Base-by-base conservation (phyloP, 1,284 basidiomycete species). In the Cutaneotrichosporon dermatis region DNA sequence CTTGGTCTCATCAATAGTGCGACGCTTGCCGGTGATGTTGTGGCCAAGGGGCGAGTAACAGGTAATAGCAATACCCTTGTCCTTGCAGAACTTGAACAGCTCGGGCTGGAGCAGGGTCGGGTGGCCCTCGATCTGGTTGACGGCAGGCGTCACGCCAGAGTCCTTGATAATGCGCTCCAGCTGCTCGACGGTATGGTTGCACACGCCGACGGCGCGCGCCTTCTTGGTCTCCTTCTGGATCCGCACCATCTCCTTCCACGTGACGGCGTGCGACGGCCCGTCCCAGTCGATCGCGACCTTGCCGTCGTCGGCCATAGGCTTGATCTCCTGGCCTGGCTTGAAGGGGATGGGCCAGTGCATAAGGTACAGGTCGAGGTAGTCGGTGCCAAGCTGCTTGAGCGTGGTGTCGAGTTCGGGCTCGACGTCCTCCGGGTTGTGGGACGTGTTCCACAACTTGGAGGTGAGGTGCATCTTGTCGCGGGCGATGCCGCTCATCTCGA, bases 291-390 rank as follows among this genome's bases (percentile, higher is more conserved):
- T 65, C 16, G 55, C 51, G 3, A 49, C 35, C 46, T 64, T 55
- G 33, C 64, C 65, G 46, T 69, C 58, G 8, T 60, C 25, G 25
- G 25, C 57, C 39, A 51, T 54, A 3, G 88, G 88, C 66, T 81
- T 76, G 48, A 88, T 79, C 33, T 82, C 85, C 53, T 83, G 80
- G 13, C 85, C 88, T 2, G 85, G 81, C 16, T 74, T 76, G 76
- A 92, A 89, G 0, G 88, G 83, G 41, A 90, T 85, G 1, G 92
- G 91, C 91, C 91, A 95, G 80, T 94, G 91, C 61, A 94, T 81
- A 51, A 92, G 80, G 71, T 89, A 92, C 34, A 91, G 81, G 73
- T 94, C 91, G 42, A 94, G 80, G 71, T 93, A 93, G 46, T 84
- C 81, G 35, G 84, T 76, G 16, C 85, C 86, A 57, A 92, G 83